These are phyloP conservation scores for Neofusicoccum sp. DNA, from an alignment of 2,329 filamentous ascomycete species.

Conservation along the genomic window DNA sequence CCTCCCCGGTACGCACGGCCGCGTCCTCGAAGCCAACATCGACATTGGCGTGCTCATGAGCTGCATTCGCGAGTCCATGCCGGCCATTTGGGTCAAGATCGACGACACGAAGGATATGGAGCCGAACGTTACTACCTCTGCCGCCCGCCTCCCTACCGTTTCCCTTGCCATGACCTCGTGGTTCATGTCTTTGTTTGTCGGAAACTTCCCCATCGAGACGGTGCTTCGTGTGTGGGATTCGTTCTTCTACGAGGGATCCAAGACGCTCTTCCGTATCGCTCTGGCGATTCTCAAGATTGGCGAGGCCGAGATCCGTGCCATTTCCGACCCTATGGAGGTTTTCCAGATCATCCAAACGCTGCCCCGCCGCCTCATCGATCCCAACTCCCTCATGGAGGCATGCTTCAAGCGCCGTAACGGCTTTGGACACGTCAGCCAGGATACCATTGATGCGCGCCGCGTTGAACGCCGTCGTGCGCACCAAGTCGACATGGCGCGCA, in stretches of 20 bases:
- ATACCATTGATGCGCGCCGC: slow-evolving; percentile 75
- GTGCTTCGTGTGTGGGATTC: slow-evolving; percentile 93
- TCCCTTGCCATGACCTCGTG: slow-evolving; percentile 91
- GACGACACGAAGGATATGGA: slow-evolving; percentile 66
- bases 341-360: slow-evolving; percentile 92
- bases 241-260: slow-evolving; percentile 93
- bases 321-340: slow-evolving; percentile 89
- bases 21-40: slow-evolving; percentile 88
- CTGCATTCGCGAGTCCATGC: slow-evolving; percentile 78
- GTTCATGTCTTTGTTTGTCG: slow-evolving; percentile 98
- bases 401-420: slow-evolving; percentile 81
- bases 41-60: slow-evolving; percentile 94
- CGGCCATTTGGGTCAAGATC: slow-evolving; percentile 84
- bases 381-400: slow-evolving; percentile 78
- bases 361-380: slow-evolving; percentile 78
- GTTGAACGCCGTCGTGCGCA: slow-evolving; percentile 56
- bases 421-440: slow-evolving; percentile 80
- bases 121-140: slow-evolving; percentile 37
- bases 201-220: slow-evolving; percentile 87
- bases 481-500: slow-evolving; percentile 21
- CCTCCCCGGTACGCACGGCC: slow-evolving; percentile 88
- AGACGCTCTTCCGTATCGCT: slow-evolving; percentile 89
- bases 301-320: slow-evolving; percentile 76
- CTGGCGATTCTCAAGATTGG: slow-evolving; percentile 89
- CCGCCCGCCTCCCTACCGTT: slow-evolving; percentile 74